A percentile compares a stretch with the other conserved stretches of the same genome.
Evolutionary conservation across 495 filamentous ascomycete genomes (phyloP).

Genomic region (Talaromyces thailandensis): DNA sequence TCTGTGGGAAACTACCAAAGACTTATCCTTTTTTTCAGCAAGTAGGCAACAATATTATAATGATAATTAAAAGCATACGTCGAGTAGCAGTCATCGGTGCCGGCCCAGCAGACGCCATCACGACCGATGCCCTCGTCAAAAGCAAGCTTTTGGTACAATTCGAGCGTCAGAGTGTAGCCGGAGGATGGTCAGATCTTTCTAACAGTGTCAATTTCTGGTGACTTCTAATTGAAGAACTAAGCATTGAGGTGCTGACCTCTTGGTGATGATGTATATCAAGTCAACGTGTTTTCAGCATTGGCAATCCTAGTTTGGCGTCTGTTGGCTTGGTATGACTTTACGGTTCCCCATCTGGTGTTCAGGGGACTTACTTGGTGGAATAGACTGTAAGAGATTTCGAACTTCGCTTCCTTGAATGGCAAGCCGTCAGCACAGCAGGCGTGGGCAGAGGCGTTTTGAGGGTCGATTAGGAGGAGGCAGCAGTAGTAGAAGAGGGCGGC

Average conservation of each 20-base stretch:
- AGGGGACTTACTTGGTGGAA: slow-evolving; percentile 14
- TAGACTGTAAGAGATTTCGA: slow-evolving; percentile 48
- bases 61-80: background rate
- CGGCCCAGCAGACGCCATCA: slow-evolving; percentile 49
- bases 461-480: background rate
- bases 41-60: background rate
- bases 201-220: background rate
- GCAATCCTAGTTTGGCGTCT: slow-evolving; percentile 28
- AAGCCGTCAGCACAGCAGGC: slow-evolving; percentile 46
- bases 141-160: slow-evolving; percentile 45
- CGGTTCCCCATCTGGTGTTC: no score
- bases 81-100: slow-evolving; percentile 48
- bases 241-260: background rate
- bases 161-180: slow-evolving; percentile 47
- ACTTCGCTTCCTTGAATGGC: slow-evolving; percentile 53
- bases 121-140: slow-evolving; percentile 46
- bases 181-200: slow-evolving; percentile 42
- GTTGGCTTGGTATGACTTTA: slow-evolving; percentile 23
- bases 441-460: slow-evolving; percentile 18
- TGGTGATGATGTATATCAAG: background rate
- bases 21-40: background rate
- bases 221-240: background rate
- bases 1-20: background rate
- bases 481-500: background rate
- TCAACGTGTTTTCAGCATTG: slow-evolving; percentile 22